Evolutionary conservation across 345 rosid species (phyloP).

Genomic region (Zanthoxylum bungeanum): DNA sequence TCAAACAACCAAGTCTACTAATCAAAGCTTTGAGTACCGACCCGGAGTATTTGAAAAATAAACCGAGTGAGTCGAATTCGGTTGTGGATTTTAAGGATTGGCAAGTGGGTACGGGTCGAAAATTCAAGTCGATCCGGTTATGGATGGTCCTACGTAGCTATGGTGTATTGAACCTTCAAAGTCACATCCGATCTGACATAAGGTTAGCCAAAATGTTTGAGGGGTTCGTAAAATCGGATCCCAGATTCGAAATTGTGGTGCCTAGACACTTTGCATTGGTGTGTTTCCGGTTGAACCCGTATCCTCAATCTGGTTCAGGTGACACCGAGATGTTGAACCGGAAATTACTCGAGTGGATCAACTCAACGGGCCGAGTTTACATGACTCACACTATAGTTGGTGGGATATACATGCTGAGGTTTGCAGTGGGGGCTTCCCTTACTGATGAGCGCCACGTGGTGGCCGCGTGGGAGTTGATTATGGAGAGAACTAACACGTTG

Average conservation of each 20-base stretch:
- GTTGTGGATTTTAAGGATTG: too few relatives aligned
- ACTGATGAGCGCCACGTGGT: conserved; percentile 41
- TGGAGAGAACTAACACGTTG: conserved; percentile 3
- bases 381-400: too few relatives aligned
- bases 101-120: too few relatives aligned
- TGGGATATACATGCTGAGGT: too few relatives aligned
- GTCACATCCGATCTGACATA: conserved; percentile 36
- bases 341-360: conserved; percentile 37
- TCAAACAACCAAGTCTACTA: conserved; percentile 38
- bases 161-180: conserved; percentile 33
- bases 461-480: conserved; percentile 41
- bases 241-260: conserved; percentile 38
- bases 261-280: too few relatives aligned
- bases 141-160: too few relatives aligned
- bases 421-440: too few relatives aligned
- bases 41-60: too few relatives aligned
- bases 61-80: too few relatives aligned
- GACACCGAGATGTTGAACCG: conserved; percentile 23
- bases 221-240: conserved; percentile 31
- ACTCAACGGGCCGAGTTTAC: conserved; percentile 35
- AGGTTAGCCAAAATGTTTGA: conserved; percentile 36
- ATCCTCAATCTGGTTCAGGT: background rate
- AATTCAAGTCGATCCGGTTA: too few relatives aligned
- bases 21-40: too few relatives aligned
- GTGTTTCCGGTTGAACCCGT: too few relatives aligned